phyloP scores from a whole-genome alignment of 768 basidiomycete species.

The Hygrophoropsis aurantiaca region DNA sequence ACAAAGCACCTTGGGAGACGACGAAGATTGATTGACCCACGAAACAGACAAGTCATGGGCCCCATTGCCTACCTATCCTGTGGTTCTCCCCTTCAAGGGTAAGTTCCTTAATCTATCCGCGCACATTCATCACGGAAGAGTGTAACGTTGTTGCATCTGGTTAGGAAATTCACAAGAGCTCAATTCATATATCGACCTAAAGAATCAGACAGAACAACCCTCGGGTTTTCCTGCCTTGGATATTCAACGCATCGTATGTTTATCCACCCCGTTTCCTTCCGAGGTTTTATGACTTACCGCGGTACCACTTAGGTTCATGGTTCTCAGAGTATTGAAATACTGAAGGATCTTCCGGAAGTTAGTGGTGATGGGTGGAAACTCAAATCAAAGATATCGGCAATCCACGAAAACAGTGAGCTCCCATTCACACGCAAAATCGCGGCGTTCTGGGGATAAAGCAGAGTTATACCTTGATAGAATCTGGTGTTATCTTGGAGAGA shows the following conservation, averaged over 20 bases:
- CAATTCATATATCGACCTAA: conserved; percentile 54
- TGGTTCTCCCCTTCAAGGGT: conserved; percentile 68
- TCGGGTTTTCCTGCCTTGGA: conserved; percentile 66
- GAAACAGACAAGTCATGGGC: conserved; percentile 64
- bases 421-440: too few relatives aligned
- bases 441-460: background rate
- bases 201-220: conserved; percentile 39
- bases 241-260: conserved; percentile 63
- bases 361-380: conserved; percentile 74
- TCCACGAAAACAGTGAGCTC: conserved; percentile 72
- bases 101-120: background rate
- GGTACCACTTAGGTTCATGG: conserved; percentile 59
- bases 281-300: background rate
- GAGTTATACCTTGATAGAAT: conserved; percentile 43
- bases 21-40: background rate
- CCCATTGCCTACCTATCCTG: conserved; percentile 77
- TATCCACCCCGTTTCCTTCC: background rate
- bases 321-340: conserved; percentile 69
- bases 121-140: background rate
- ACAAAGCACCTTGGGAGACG: background rate
- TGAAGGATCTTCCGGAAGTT: conserved; percentile 66
- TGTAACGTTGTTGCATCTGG: background rate
- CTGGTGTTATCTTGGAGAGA: conserved; percentile 62
- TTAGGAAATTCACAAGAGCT: conserved; percentile 57
- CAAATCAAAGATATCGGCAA: conserved; percentile 59